phyloP scores from a whole-genome alignment of 148 eudicot species.

The Bassia scoparia region DNA sequence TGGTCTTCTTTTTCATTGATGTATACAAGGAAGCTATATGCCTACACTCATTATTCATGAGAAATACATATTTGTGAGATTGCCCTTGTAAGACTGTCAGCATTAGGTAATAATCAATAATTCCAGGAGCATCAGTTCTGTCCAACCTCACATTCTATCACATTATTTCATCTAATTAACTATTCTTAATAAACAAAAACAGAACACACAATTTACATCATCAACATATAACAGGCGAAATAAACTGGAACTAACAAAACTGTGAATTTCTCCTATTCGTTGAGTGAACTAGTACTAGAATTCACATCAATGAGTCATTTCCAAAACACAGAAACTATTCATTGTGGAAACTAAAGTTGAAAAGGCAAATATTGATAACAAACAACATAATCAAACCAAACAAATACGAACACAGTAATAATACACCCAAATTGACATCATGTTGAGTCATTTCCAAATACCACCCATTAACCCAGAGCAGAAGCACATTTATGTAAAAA shows the following conservation, averaged over 20 bases:
- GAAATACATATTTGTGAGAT: slow-evolving; percentile 67
- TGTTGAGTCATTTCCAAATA: neutral
- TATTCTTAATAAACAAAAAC: no score
- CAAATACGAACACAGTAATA: neutral
- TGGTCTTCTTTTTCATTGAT: slow-evolving; percentile 2
- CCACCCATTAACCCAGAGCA: neutral
- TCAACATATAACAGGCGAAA: no score
- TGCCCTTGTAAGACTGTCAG: slow-evolving; percentile 70
- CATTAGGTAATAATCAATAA: slow-evolving; percentile 83
- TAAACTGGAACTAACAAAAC: neutral
- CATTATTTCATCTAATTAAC: slow-evolving; percentile 1
- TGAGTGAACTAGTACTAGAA: neutral
- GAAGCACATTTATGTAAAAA: slow-evolving; percentile 1
- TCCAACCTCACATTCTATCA: slow-evolving; percentile 21
- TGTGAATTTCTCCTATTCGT: neutral
- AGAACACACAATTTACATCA: no score
- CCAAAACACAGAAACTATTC: no score
- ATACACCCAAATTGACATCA: neutral
- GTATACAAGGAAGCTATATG: slow-evolving; percentile 77
- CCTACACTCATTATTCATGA: slow-evolving; percentile 21
- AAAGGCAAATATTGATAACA: slow-evolving; percentile 1
- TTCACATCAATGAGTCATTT: no score
- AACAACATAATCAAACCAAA: neutral
- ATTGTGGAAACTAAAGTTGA: no score
- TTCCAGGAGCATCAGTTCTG: slow-evolving; percentile 97